Base-by-base conservation (phyloP, 768 basidiomycete species). In the Naganishia randhawae region DNA sequence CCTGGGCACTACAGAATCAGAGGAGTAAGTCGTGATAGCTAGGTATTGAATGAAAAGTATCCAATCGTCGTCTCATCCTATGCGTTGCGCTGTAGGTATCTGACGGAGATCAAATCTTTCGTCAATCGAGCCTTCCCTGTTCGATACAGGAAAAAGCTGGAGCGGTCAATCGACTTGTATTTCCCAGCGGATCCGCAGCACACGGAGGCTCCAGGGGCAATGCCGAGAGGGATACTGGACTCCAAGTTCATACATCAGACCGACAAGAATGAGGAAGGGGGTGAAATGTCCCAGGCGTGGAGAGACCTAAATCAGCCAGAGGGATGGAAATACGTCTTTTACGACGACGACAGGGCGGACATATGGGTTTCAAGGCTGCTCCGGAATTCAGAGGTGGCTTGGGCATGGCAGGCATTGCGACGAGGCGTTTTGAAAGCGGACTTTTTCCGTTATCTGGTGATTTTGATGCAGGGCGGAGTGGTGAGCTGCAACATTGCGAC, bases 361-460 rank as follows among this genome's bases (percentile, higher is more conserved):
- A 53, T 63, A 10, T 77, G 76, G 76, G 64, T 74, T 9, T 32
- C 65, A 8, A 25, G 52, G 45, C 9, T 29, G 25, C 27, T 75
- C 71, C 33, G 35, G 19, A 51, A 50, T 13, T 42, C 39, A 14
- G 70, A 72, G 25, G 71, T 75, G 14, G 53, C 57, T 16, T 75
- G 73, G 75, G 73, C 74, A 16, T 77, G 75, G 75, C 37, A 71
- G 25, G 72, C 66, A 37, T 72, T 77, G 73, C 68, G 73, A 22
- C 64, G 75, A n/a, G 75, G 76, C 4, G 75, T 76, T 16, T 64
- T 76, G 22, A 71, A 67, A 55, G 76, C 76, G 41, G 76, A 76
- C 63, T 76, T 77, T 61, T 67, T 77, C 50, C 52, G 75, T 29
- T 77, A 77, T 65, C 65, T 77, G 25, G 54, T 77, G 14, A 71